Evolutionary conservation across 2,329 filamentous ascomycete species (phyloP).

Genomic region (Ophiostoma tasmaniense): DNA sequence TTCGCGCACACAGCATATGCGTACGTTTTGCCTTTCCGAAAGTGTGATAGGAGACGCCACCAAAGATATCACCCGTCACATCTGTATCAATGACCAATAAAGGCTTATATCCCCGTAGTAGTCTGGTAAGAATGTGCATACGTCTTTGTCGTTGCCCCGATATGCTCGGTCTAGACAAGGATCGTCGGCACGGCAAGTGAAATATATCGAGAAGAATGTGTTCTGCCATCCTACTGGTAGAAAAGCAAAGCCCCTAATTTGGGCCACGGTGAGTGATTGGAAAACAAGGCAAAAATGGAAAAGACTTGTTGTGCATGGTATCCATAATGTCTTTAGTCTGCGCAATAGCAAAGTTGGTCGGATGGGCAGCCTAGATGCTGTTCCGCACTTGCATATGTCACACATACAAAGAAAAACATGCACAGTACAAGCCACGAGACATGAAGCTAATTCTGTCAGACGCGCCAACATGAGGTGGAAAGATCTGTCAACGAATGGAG

Average conservation of each 20-base stretch:
- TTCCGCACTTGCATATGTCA: not conserved
- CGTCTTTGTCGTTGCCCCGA: not conserved
- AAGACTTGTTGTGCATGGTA: not conserved
- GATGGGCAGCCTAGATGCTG: not conserved
- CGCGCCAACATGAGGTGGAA: not conserved
- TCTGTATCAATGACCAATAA: not conserved
- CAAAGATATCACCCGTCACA: not conserved
- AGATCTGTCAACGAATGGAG: not conserved
- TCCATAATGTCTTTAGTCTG: not conserved
- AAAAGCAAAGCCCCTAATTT: not conserved
- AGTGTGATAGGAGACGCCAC: not conserved
- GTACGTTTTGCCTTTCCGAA: not conserved
- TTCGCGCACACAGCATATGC: not conserved
- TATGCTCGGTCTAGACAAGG: not conserved
- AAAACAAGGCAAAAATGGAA: not conserved
- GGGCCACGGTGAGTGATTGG: not conserved
- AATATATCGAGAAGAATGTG: not conserved
- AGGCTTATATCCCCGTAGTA: not conserved
- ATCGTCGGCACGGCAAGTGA: not conserved
- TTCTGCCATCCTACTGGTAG: not conserved
- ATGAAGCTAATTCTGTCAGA: not conserved
- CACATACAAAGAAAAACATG: not conserved
- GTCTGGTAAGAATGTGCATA: not conserved
- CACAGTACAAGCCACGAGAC: no score
- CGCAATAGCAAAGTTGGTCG: not conserved